Evolutionary conservation across 257 asterid genomes (phyloP), one percentile per base, ranked within the genome.

Genomic region (Nicotiana paniculata): DNA sequence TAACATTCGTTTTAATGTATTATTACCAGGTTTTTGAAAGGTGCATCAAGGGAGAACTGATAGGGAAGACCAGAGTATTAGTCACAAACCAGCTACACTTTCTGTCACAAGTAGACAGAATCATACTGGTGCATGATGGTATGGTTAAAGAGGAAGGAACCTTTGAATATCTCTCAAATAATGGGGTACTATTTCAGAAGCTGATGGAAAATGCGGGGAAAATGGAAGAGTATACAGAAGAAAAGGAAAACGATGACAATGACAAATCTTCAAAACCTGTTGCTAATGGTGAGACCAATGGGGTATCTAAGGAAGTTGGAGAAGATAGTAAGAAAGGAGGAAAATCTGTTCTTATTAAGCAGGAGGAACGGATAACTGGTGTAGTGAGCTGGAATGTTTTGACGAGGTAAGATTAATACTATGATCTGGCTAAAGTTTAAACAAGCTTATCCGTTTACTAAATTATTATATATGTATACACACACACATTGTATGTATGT

Each of bases 171-270:
- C 97, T 96, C 81, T 94, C 98, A 39, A 88, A 90, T 85, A 92
- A 86, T 75, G 99, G 99, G 35, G 21, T 82, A 80, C 90, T 92
- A 30, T 96, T 96, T 82, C 93, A 91, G 78, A 96, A 88, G 84
- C 90, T 96, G 88, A 96, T 96, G 99, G 99, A 94, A 90, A 96
- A 96, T 89, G 99, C 98, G 17, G 99, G 99, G 53, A 96, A 96
- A 89, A 90, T 96, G 97, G 98, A 96, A 88, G 98, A 91, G 82
- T 92, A 90, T 84, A 89, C 85, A 54, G 98, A 93, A 88, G 97
- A 93, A 83, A 87, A 66, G 64, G 97, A 87, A 84, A 90, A 79
- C 58, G 86, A 39, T 75, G 90, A 63, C 21, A 81, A 81, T 59
- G 37, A 48, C 16, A 81, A 82, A 82, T 86, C 88, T 69, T 87